Percentiles rank a stretch among this genome's conserved stretches.
Conservation (phyloP, 2,329 filamentous ascomycete genomes). For the Cadophora malorum region DNA sequence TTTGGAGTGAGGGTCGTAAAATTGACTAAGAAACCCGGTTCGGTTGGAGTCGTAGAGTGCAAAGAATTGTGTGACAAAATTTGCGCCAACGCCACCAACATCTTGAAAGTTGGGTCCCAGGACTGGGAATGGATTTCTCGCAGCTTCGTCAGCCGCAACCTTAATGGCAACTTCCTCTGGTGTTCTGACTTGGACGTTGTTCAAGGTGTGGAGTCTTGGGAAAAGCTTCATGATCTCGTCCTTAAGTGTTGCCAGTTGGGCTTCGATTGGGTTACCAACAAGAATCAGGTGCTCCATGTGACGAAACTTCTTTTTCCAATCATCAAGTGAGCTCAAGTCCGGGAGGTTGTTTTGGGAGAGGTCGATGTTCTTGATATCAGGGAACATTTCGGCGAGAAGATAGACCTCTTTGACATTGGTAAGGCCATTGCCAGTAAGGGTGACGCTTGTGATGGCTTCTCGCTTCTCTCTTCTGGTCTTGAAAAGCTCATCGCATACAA, state of each 20-base stretch:
- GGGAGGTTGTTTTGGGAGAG: conserved; percentile 83
- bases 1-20: conserved; percentile 77
- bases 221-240: conserved; percentile 84
- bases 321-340: conserved; percentile 69
- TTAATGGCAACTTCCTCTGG: conserved; percentile 69
- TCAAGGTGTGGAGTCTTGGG: conserved; percentile 79
- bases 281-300: conserved; percentile 82
- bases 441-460: conserved; percentile 81
- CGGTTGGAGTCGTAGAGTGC: conserved; percentile 76
- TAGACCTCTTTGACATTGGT: conserved; percentile 75
- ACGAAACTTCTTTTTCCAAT: conserved; percentile 81
- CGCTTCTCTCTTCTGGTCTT: conserved; percentile 73
- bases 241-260: conserved; percentile 63
- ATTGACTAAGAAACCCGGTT: conserved; percentile 63
- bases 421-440: conserved; percentile 81
- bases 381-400: conserved; percentile 78
- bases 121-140: conserved; percentile 65
- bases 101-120: conserved; percentile 75
- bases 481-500: conserved; percentile 80
- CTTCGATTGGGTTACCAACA: conserved; percentile 75
- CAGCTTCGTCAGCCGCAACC: conserved; percentile 54
- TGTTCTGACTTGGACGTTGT: conserved; percentile 75
- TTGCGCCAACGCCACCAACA: conserved; percentile 74
- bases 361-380: conserved; percentile 86
- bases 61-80: conserved; percentile 78